Base-by-base conservation (phyloP, 1,284 basidiomycete genomes). In the Neonothopanus nambi region DNA sequence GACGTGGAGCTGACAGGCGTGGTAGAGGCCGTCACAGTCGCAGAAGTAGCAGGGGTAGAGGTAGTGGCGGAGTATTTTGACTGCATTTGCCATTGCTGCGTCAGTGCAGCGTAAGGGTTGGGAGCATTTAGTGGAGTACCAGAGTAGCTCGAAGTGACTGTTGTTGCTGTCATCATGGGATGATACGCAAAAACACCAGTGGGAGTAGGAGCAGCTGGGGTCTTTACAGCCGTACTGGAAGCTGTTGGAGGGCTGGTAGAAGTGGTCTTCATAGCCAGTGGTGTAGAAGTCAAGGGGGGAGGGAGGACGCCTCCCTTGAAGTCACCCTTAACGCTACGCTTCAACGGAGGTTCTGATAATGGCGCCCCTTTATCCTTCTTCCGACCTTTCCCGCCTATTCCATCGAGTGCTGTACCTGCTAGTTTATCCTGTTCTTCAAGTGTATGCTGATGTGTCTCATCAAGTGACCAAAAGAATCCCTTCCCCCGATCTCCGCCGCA, bases 401-500 rank as follows among this genome's bases (percentile, higher is more conserved):
- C 66, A 21, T 68, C 69, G 21, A 63, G 64, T 33, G 63, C 63
- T 23, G 67, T 66, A 57, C 66, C 71, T 38, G 74, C 48, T 15
- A 42, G 21, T n/a, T 40, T 76, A 54, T 89, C 86, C 63, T 86
- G 85, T 59, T 87, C 85, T 63, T 84, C 80, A 42, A 90, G 79
- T 24, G 74, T 74, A 56, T 84, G 85, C 54, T 86, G 80, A 63
- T 79, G 79, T 48, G 85, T 81, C 50, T 87, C 84, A 62, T 94
- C 91, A 24, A 95, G 76, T 23, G 88, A 88, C 93, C 93, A 95
- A 57, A 93, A 89, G 57, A 87, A 92, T 1, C 92, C 93, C 66
- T 95, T 95, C 12, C 92, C 91, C 52, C 89, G 85, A 65, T 92
- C 91, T 51, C 91, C 91, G 23, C 87, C 84, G 57, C 87, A 90